Evolutionary conservation across 2,329 filamentous ascomycete genomes (phyloP).

Genomic region (Monosporascus sp.): DNA sequence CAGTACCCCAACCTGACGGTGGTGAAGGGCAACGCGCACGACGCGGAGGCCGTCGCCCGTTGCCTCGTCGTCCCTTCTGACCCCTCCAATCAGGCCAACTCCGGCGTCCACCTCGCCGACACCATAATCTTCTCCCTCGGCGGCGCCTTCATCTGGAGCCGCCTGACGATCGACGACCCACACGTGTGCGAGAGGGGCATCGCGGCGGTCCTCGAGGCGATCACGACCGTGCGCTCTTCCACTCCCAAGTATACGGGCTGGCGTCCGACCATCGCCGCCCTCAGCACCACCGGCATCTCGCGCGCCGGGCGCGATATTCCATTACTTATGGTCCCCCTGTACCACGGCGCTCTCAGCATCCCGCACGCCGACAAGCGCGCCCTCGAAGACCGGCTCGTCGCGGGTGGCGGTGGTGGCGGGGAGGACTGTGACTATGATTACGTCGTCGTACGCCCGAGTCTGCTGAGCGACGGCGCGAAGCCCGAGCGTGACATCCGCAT

Average conservation of each 20-base stretch:
- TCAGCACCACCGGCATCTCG: constrained; percentile 39
- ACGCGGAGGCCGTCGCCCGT: constrained; percentile 29
- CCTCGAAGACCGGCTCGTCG: constrained; percentile 32
- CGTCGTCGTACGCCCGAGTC: constrained; percentile 32
- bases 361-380: constrained; percentile 43
- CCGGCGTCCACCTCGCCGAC: constrained; percentile 31
- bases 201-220: constrained; percentile 33
- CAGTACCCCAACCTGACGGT: constrained; percentile 34
- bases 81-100: constrained; percentile 5
- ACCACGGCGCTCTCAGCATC: constrained; percentile 32
- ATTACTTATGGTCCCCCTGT: constrained; percentile 36
- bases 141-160: constrained; percentile 25
- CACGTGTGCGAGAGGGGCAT: constrained; percentile 43
- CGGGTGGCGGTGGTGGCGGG: constrained; percentile 8
- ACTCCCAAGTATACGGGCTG: too few species aligned
- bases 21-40: constrained; percentile 42
- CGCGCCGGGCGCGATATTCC: constrained; percentile 36
- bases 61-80: constrained; percentile 27
- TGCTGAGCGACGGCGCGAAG: constrained; percentile 27
- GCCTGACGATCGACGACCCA: constrained; percentile 37
- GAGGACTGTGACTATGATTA: constrained; percentile 25
- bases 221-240: constrained; percentile 23
- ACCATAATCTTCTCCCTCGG: constrained; percentile 45
- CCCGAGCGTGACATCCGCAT: constrained; percentile 25
- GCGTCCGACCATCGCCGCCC: constrained; percentile 30